A percentile compares a stretch with the other conserved stretches of the same genome.
Evolutionary conservation across 2,329 filamentous ascomycete species (phyloP).

Genomic region (Paecilomyces dactylethromorphus): DNA sequence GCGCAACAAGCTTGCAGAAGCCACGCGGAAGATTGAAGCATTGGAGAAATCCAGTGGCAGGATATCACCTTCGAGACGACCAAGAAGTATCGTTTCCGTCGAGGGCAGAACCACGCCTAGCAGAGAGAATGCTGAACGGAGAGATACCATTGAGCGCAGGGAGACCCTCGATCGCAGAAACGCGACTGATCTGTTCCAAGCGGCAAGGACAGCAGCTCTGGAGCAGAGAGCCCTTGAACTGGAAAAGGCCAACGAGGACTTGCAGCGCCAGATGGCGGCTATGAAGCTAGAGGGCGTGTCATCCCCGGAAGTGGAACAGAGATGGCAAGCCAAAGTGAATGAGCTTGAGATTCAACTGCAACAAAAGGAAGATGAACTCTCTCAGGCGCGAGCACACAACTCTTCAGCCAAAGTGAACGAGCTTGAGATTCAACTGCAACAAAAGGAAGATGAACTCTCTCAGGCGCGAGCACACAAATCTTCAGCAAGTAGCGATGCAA

Average conservation of each 20-base stretch:
- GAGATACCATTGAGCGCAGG: background rate
- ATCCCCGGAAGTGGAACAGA: background rate
- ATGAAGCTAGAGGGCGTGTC: background rate
- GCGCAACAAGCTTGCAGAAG: slow-evolving; percentile 33
- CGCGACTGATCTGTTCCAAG: slow-evolving; percentile 33
- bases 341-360: background rate
- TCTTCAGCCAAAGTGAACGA: background rate
- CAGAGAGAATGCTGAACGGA: background rate
- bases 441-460: background rate
- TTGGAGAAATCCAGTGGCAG: slow-evolving; percentile 6
- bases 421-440: background rate
- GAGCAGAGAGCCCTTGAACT: slow-evolving; percentile 38
- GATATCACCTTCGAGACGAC: background rate
- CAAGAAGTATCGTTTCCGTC: background rate
- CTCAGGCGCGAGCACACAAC: background rate
- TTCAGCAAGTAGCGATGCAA: background rate
- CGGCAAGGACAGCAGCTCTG: slow-evolving; percentile 35
- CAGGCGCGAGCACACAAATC: background rate
- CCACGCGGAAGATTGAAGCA: slow-evolving; percentile 29
- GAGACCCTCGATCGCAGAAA: background rate
- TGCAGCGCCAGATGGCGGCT: background rate
- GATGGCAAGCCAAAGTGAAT: background rate
- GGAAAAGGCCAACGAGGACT: slow-evolving; percentile 17
- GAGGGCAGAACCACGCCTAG: slow-evolving; percentile 13
- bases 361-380: background rate